Evolutionary conservation across 495 filamentous ascomycete genomes (phyloP).

Genomic region (Oleoguttula mirabilis): DNA sequence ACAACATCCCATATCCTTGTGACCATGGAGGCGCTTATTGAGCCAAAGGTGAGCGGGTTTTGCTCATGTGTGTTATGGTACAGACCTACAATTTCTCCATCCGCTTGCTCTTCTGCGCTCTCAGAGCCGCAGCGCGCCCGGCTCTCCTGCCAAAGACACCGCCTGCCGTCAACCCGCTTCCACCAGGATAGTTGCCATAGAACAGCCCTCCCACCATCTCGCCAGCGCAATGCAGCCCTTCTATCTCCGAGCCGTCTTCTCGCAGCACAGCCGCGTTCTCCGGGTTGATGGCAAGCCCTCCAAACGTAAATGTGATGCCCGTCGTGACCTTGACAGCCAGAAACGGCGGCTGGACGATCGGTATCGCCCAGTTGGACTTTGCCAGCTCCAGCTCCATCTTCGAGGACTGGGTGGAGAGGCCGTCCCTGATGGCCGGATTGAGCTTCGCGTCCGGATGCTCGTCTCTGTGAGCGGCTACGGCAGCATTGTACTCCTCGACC

Average conservation of each 20-base stretch:
- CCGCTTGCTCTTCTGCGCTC: neutral
- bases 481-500: constrained; percentile 41
- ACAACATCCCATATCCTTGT: too few relatives aligned
- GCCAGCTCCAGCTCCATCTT: constrained; percentile 28
- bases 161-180: constrained; percentile 48
- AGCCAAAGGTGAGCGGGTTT: too few relatives aligned
- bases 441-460: constrained; percentile 34
- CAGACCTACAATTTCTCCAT: constrained; percentile 1
- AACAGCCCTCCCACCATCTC: constrained; percentile 56
- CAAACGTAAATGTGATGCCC: constrained; percentile 57
- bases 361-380: constrained; percentile 54
- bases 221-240: constrained; percentile 44
- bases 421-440: constrained; percentile 46
- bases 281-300: constrained; percentile 42
- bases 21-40: too few relatives aligned
- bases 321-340: constrained; percentile 46
- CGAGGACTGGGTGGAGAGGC: constrained; percentile 41
- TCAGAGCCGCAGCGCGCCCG: constrained; percentile 36
- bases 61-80: too few relatives aligned
- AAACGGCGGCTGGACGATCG: constrained; percentile 44
- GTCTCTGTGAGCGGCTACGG: constrained; percentile 30
- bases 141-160: constrained; percentile 45
- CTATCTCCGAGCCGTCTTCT: constrained; percentile 30
- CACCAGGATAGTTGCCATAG: constrained; percentile 52
- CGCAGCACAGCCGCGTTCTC: constrained; percentile 38